Conservation (phyloP, 108 stramenopile genomes). For the Conticribra weissflogii region DNA sequence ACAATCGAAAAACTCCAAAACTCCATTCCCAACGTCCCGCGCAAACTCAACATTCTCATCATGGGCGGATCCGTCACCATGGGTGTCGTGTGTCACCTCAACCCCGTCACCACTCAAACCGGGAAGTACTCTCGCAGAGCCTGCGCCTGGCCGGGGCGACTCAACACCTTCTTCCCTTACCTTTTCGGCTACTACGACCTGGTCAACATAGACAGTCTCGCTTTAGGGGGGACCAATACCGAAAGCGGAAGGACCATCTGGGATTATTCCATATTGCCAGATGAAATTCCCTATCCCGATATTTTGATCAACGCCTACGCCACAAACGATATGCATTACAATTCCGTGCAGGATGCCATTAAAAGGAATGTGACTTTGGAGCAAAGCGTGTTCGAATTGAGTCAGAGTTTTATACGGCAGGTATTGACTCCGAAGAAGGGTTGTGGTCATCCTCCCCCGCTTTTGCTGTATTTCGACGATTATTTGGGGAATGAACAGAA, state of each 20-base stretch:
- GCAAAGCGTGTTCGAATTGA: conserved; percentile 65
- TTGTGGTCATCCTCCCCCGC: conserved; percentile 48
- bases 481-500: conserved; percentile 83
- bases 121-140: conserved; percentile 50
- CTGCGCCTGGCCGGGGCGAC: conserved; percentile 71
- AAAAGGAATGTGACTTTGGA: conserved; percentile 59
- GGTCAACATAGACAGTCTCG: conserved; percentile 60
- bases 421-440: conserved; percentile 48
- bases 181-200: conserved; percentile 36
- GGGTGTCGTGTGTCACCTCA: conserved; percentile 71
- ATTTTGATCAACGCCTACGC: conserved; percentile 81
- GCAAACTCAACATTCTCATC: conserved; percentile 68
- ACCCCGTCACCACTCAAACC: conserved; percentile 41
- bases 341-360: conserved; percentile 46
- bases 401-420: conserved; percentile 63
- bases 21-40: conserved; percentile 46
- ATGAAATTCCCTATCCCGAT: conserved; percentile 69
- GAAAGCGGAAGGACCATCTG: conserved; percentile 67
- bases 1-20: conserved; percentile 29
- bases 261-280: conserved; percentile 74
- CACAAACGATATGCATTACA: conserved; percentile 85
- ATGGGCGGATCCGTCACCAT: conserved; percentile 82
- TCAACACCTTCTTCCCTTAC: conserved; percentile 33
- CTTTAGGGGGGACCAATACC: conserved; percentile 83
- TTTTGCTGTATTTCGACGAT: conserved; percentile 77